phyloP scores from a whole-genome alignment of 2,329 filamentous ascomycete genomes.

The Alternaria brassicae region DNA sequence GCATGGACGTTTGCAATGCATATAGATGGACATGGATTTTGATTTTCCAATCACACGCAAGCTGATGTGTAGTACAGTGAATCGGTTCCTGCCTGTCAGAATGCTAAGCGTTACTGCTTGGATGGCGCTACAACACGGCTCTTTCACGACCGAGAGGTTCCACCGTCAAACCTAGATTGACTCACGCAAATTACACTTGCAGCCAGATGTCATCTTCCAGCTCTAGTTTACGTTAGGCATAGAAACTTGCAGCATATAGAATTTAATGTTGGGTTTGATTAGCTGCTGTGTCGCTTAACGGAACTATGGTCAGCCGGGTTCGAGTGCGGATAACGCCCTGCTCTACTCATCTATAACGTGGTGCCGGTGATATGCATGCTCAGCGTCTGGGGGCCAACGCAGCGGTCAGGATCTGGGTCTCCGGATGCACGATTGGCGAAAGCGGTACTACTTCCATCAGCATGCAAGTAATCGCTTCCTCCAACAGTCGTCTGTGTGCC shows the following conservation, averaged over 20 bases:
- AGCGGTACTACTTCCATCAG: slow-evolving; percentile 1
- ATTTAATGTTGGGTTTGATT: background rate
- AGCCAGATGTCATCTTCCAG: too few relatives aligned
- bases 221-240: background rate
- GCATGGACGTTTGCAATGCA: background rate
- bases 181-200: too few relatives aligned
- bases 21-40: background rate
- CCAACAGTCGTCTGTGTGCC: background rate
- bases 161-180: too few relatives aligned
- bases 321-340: slow-evolving; percentile 6
- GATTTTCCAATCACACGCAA: background rate
- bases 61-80: background rate
- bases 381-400: background rate
- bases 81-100: too few relatives aligned
- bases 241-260: background rate
- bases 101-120: too few relatives aligned
- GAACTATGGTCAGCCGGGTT: background rate
- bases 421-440: slow-evolving; percentile 12
- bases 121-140: too few relatives aligned
- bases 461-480: slow-evolving; percentile 8
- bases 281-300: background rate
- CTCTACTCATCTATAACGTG: background rate
- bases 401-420: background rate
- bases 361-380: background rate
- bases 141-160: too few relatives aligned